Evolutionary conservation across 1,284 basidiomycete species (phyloP), one percentile per base, ranked within the genome.

Genomic region (Pyrrhoderma lamaoense): DNA sequence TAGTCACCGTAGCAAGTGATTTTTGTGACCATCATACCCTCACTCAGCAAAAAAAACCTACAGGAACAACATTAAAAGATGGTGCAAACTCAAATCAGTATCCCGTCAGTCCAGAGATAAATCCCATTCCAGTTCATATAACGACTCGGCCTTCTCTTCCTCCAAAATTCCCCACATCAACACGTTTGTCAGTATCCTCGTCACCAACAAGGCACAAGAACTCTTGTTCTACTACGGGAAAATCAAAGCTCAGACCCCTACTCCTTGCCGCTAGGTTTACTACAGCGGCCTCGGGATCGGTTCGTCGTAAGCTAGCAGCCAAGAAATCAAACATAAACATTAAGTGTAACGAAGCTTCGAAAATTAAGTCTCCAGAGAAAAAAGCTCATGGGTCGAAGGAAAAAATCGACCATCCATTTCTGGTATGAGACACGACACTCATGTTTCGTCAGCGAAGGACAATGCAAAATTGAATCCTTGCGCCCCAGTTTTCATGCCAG

Each of bases 101-200:
- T n/a, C n/a, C n/a, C n/a, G n/a, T n/a, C n/a, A n/a, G n/a, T 31
- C 27, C 27, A 31, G 27, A 5, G 11, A 31, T 11, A n/a, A 37
- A 31, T 27, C 43, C 46, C 14, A 53, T 53, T 14, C 52, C 52
- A 2, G 52, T 54, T 9, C 50, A 39, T 47, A 50, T 27, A 8
- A 46, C 47, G 3, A 36, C 40, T 18, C 40, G 52, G n/a, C 52
- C 52, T 8, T 50, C 52, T 2, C 47, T 54, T 3, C 52, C 52
- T 14, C 52, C 52, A 5, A 54, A 50, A 42, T 44, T 19, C 2
- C 34, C 51, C 25, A 54, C 49, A 38, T 16, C 35, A 5, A 31
- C 27, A 11, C 27, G 27, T 31, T 31, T 11, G 7, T 31, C 11
- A 11, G 27, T 5, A 31, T 31, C 27, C 5, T 5, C 27, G 27